Conservation (phyloP, 1,139 yeast genomes). For the Spathaspora sp. region DNA sequence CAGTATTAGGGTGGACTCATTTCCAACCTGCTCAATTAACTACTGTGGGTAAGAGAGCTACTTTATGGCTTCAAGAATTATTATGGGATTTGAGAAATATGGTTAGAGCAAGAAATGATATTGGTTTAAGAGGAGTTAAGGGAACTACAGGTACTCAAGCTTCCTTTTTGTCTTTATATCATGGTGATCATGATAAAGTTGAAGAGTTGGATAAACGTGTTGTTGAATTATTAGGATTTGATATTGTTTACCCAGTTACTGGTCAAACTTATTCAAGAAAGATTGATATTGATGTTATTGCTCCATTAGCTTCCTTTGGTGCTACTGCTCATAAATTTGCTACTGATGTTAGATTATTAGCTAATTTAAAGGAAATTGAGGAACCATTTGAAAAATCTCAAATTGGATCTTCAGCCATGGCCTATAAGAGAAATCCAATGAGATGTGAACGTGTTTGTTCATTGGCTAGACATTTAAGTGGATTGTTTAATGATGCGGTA, state of each 20-base stretch:
- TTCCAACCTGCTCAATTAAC: constrained; percentile 99
- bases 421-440: constrained; percentile 99
- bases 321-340: constrained; percentile 98
- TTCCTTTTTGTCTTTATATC: constrained; percentile 89
- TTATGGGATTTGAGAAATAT: constrained; percentile 97
- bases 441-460: constrained; percentile 99
- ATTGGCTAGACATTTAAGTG: constrained; percentile 90
- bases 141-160: constrained; percentile 99
- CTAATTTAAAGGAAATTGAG: constrained; percentile 94
- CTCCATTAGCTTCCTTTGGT: constrained; percentile 92
- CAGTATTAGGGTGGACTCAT: constrained; percentile 99
- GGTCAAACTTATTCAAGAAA: constrained; percentile 98
- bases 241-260: constrained; percentile 93
- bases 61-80: constrained; percentile 96
- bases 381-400: constrained; percentile 98
- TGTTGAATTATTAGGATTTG: constrained; percentile 89
- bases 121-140: constrained; percentile 97
- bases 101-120: constrained; percentile 92
- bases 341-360: constrained; percentile 92
- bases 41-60: constrained; percentile 97
- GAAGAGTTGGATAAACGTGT: constrained; percentile 90
- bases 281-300: constrained; percentile 91
- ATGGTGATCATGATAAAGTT: constrained; percentile 95
- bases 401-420: constrained; percentile 98
- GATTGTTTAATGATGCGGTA: constrained; percentile 87